Conservation (phyloP, 352 stramenopile species). For the Thraustotheca clavata region DNA sequence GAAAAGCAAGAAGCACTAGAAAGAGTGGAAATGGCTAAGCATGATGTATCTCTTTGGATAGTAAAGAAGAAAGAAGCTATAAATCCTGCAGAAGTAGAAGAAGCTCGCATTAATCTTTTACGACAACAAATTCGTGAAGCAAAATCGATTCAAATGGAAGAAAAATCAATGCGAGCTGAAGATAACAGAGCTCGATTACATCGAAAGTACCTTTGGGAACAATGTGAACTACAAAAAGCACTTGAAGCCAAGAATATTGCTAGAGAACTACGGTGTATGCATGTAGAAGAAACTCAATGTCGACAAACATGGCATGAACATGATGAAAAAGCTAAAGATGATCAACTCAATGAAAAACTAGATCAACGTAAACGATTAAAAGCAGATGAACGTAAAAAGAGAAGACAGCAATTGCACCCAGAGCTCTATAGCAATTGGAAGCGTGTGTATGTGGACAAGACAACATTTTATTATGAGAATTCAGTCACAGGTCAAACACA, state of each 20-base stretch:
- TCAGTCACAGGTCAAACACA: slow-evolving; percentile 50
- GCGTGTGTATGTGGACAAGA: slow-evolving; percentile 25
- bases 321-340: not conserved
- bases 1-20: not conserved
- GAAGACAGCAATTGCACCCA: not conserved
- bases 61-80: not conserved
- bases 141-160: not conserved
- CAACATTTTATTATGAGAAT: slow-evolving; percentile 62
- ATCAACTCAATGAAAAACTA: not conserved
- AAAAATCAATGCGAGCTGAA: not conserved
- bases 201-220: not conserved
- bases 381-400: not conserved
- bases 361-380: not conserved
- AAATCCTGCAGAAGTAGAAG: not conserved
- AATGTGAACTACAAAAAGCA: not conserved
- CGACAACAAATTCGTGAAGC: not conserved
- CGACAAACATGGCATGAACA: not conserved
- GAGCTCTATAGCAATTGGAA: slow-evolving; percentile 11
- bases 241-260: not conserved
- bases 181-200: not conserved
- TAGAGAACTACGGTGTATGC: not conserved
- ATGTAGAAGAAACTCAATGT: not conserved
- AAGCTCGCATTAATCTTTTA: not conserved
- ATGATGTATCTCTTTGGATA: not conserved
- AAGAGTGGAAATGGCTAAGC: not conserved